Evolutionary conservation across 169 alveolate species (phyloP).

Genomic region (Plasmodium billcollinsi): DNA sequence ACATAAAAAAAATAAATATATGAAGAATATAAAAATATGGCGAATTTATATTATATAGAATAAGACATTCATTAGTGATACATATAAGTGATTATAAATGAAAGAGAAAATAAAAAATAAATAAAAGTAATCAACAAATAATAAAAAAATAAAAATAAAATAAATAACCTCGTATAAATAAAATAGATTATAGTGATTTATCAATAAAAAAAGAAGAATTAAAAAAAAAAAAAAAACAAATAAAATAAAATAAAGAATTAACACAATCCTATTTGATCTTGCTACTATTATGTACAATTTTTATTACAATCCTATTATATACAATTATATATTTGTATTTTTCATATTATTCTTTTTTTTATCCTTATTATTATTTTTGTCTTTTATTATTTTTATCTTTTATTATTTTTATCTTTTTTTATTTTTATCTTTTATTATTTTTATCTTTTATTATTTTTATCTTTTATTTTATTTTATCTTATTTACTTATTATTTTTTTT

Average conservation of each 20-base stretch:
- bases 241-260: too few species aligned
- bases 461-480: neutral
- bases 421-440: neutral
- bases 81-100: constrained; percentile 6
- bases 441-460: neutral
- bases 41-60: neutral
- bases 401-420: neutral
- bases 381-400: too few species aligned
- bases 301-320: too few species aligned
- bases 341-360: too few species aligned
- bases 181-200: neutral
- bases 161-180: neutral
- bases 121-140: neutral
- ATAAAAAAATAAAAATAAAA: constrained; percentile 1
- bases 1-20: too few species aligned
- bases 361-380: too few species aligned
- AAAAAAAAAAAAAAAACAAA: neutral
- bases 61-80: constrained; percentile 21
- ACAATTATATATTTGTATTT: too few species aligned
- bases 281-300: too few species aligned
- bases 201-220: neutral
- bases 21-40: neutral
- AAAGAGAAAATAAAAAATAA: neutral
- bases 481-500: neutral
- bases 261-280: too few species aligned